Conservation (phyloP, 2,329 filamentous ascomycete genomes). For the Phaeomoniella chlamydospora region DNA sequence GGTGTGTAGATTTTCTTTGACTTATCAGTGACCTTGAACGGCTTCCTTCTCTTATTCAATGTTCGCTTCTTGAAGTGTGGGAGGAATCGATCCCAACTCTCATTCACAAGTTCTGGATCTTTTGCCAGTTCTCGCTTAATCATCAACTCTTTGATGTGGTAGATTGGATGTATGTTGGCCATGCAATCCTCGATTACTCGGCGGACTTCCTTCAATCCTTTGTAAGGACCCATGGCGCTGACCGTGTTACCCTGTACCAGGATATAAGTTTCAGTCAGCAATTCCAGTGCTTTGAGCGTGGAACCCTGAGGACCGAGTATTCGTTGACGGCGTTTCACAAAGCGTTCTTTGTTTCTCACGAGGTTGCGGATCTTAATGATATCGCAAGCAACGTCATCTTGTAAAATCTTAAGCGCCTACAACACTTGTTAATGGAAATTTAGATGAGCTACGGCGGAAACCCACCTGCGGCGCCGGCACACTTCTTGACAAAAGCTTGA, state of each 20-base stretch:
- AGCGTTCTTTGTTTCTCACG: conserved; percentile 85
- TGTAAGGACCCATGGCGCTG: conserved; percentile 78
- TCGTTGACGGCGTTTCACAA: conserved; percentile 84
- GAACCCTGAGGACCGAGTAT: conserved; percentile 84
- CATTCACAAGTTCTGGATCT: conserved; percentile 69
- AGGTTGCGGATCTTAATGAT: conserved; percentile 90
- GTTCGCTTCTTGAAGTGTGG: conserved; percentile 95
- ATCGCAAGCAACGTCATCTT: conserved; percentile 83
- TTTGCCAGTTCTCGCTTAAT: conserved; percentile 86
- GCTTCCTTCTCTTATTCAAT: conserved; percentile 67
- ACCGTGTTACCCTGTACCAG: conserved; percentile 96
- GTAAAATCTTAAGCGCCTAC: conserved; percentile 73
- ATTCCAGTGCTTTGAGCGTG: conserved; percentile 84
- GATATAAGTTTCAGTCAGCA: conserved; percentile 83
- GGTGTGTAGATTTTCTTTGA: conserved; percentile 88
- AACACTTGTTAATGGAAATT: too few relatives aligned
- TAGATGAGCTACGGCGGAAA: too few relatives aligned
- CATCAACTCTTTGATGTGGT: conserved; percentile 93
- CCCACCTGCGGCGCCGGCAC: conserved; percentile 68
- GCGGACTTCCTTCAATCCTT: conserved; percentile 83
- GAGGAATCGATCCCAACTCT: conserved; percentile 92
- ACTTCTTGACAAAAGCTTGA: conserved; percentile 80
- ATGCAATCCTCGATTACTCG: conserved; percentile 90
- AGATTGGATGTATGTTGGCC: conserved; percentile 78
- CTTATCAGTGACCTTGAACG: conserved; percentile 83